Evolutionary conservation across 306 rosid genomes (phyloP).

Genomic region (Herpetospermum pedunculosum): DNA sequence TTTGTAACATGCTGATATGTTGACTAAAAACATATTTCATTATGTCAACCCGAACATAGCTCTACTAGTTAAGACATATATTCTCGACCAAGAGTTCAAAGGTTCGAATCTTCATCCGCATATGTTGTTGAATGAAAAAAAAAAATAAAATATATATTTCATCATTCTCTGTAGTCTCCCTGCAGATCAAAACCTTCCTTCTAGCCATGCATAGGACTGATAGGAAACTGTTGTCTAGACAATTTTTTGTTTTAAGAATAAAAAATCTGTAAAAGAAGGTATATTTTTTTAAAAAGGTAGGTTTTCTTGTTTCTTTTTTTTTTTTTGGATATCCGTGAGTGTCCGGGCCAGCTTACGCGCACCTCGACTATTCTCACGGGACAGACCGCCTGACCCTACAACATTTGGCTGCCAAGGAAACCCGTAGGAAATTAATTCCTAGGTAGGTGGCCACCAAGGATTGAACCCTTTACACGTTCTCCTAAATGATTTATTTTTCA

Average conservation of each 20-base stretch:
- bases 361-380: no score
- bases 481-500: neutral
- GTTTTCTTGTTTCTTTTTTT: neutral
- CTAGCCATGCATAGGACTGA: neutral
- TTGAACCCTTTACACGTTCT: neutral
- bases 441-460: no score
- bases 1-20: neutral
- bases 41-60: no score
- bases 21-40: neutral
- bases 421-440: no score
- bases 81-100: no score
- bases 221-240: neutral
- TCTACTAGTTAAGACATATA: no score
- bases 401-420: no score
- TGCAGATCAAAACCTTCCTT: neutral
- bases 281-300: neutral
- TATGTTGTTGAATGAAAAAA: no score
- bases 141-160: neutral
- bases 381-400: no score
- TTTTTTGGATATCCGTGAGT: no score
- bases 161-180: neutral
- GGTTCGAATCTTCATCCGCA: no score
- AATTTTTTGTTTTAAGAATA: neutral
- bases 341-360: no score
- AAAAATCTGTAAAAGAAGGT: neutral